Evolutionary conservation across 2,329 filamentous ascomycete species (phyloP), one percentile per base, ranked within the genome.

Genomic region (Diplodia seriata): DNA sequence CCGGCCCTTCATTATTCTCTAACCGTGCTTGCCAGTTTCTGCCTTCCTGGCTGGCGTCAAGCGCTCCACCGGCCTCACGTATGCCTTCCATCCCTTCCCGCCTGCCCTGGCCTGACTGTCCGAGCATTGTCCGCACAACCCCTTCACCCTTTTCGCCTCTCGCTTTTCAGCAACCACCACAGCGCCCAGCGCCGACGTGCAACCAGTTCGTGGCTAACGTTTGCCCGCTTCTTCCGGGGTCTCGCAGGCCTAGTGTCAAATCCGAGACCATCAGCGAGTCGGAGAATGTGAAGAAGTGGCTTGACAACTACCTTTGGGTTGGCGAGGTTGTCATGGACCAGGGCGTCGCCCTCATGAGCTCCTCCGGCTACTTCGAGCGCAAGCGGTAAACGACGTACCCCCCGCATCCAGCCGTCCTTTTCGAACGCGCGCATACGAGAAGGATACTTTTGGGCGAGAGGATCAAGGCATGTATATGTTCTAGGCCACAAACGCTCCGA

Each of bases 271-370:
- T 97, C 76, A 87, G 90, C 77, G 92, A 96, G 68, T 94, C 89
- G 80, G 91, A 92, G 78, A 90, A 94, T 70, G 81, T 95, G 73
- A 90, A 91, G 78, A 90, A 89, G 76, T 98, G 94, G 93, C 88
- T 98, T 72, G 91, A 94, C 76, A 94, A 91, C 78, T 98, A 98
- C 80, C 89, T 98, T 53, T 93, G 93, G 70, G 90, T 97, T 20
- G 95, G 95, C 74, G 95, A 99, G 84, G 97, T 93, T 88, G 91
- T 97, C 71, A 97, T 99, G 93, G 95, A 99, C 80, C 91, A 96
- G 83, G 96, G 93, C 36, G 93, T 98, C 38, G 94, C 94, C 50
- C 87, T 98, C 68, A 92, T 97, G 78, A 91, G 93, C 51, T 90
- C 91, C 59, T 96, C 92, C 77, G 87, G 90, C 69, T 99, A 89